Evolutionary conservation across 805 yeast genomes (phyloP), one percentile per base, ranked within the genome.

Genomic region (Candida broadrunensis): DNA sequence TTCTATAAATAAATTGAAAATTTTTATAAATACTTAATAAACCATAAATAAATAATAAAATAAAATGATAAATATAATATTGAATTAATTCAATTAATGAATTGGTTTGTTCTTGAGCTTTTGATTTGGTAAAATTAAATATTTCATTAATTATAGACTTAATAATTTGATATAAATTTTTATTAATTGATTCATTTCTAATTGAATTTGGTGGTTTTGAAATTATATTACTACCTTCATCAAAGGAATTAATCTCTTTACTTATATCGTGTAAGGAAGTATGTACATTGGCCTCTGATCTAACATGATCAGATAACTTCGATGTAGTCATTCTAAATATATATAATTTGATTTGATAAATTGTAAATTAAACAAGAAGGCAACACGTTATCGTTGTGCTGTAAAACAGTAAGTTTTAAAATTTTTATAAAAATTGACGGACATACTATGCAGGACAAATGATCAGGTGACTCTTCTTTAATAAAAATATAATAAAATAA

Each of bases 11-110:
- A 49, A 62, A 81, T 50, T 81, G 78, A 43, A 66, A 51, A 38
- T 77, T 71, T 43, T 87, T 72, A 48, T 69, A 69, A 21, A 79
- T 58, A 9, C 88, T 79, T 56, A 80, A 78, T 24, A 77, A 26
- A 35, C 81, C 66, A 51, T 78, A 84, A 12, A 84, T 47, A 16
- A 70, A 44, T 26, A 84, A 63, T 36, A 85, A 62, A 2, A 80
- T 49, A 8, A 70, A 48, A 49, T 80, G 81, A 54, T 68, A 76
- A 21, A 76, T 42, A 44, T 46, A 44, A 45, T 34, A 43, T 6
- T 24, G 14, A 15, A 35, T 15, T 15, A 31, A 18, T 23, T 40
- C 39, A n/a, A 36, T 17, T 3, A 40, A 4, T 17, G 44, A 37
- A 17, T 21, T 14, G 11, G 38, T 29, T 29, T 29, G 32, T 15